These are phyloP conservation scores for Alternaria arbusti DNA, from an alignment of 2,329 filamentous ascomycete species.

Conservation along the genomic window DNA sequence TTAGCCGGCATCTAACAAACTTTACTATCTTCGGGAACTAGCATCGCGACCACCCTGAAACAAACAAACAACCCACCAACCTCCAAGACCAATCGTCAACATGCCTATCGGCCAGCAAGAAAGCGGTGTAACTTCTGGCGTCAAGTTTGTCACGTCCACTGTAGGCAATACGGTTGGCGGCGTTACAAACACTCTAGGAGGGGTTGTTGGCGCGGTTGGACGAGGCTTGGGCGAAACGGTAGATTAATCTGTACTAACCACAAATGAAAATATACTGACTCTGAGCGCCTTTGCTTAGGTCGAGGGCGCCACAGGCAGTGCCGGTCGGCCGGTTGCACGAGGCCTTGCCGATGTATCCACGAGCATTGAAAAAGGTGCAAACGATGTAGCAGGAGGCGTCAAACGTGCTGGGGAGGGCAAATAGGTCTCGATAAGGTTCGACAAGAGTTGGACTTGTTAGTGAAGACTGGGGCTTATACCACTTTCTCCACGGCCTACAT, in stretches of 20 bases:
- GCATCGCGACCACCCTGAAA: not conserved
- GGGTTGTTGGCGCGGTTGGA: conserved; percentile 57
- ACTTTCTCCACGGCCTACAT: not conserved
- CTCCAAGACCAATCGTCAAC: conserved; percentile 11
- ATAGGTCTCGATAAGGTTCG: conserved; percentile 23
- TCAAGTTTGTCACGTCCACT: conserved; percentile 63
- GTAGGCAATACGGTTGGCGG: conserved; percentile 63
- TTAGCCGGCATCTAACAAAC: conserved; percentile 10
- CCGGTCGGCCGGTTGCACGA: conserved; percentile 51
- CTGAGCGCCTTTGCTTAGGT: conserved; percentile 19
- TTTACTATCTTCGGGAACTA: not conserved
- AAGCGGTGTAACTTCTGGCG: conserved; percentile 57
- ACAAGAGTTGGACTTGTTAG: not conserved
- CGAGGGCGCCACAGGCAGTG: conserved; percentile 54
- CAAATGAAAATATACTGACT: conserved; percentile 2
- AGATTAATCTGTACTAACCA: not conserved
- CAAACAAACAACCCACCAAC: conserved; percentile 2
- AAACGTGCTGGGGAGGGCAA: conserved; percentile 57
- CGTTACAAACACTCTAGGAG: conserved; percentile 60
- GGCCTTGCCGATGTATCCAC: conserved; percentile 52
- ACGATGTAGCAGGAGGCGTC: conserved; percentile 52
- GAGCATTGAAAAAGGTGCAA: conserved; percentile 54
- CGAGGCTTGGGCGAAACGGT: conserved; percentile 53
- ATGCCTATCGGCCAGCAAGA: conserved; percentile 49
- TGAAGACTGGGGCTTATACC: not conserved